Conservation (phyloP, 768 basidiomycete species). For the Termitomyces sp. region DNA sequence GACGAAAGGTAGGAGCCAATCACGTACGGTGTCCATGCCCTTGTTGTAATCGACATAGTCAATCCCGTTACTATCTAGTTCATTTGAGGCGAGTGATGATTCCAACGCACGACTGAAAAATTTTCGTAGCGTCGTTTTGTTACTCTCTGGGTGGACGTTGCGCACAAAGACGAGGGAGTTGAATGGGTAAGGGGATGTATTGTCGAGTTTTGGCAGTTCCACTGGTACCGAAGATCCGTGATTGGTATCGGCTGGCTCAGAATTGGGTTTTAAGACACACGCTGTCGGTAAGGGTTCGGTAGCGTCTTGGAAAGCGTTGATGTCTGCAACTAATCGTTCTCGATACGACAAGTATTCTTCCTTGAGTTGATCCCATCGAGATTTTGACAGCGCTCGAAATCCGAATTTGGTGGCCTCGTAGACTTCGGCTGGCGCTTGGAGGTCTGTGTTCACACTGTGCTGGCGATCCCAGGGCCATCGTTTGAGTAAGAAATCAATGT, state of each 20-base stretch:
- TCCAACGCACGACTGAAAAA: slow-evolving; percentile 44
- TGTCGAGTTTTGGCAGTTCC: slow-evolving; percentile 9
- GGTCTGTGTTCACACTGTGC: neutral
- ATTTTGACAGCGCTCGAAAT: slow-evolving; percentile 50
- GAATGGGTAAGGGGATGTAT: slow-evolving; percentile 45
- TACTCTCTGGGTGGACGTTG: slow-evolving; percentile 67
- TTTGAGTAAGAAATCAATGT: slow-evolving; percentile 35
- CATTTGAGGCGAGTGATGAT: neutral
- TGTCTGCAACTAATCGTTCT: slow-evolving; percentile 42
- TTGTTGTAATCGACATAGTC: slow-evolving; percentile 82
- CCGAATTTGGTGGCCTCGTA: slow-evolving; percentile 52
- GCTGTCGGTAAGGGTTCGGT: neutral
- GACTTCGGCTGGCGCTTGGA: neutral
- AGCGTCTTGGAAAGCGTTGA: slow-evolving; percentile 28
- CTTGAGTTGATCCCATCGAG: slow-evolving; percentile 57
- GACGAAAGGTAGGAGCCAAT: neutral
- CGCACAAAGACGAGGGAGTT: slow-evolving; percentile 67
- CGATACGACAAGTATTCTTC: slow-evolving; percentile 67
- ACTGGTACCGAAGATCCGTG: slow-evolving; percentile 1
- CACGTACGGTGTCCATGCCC: slow-evolving; percentile 62
- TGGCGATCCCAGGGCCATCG: slow-evolving; percentile 59
- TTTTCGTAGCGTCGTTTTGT: slow-evolving; percentile 70
- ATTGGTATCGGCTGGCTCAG: neutral
- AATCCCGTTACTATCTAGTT: slow-evolving; percentile 29
- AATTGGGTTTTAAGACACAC: neutral